These are phyloP conservation scores for Lactarius quietus DNA, from an alignment of 768 basidiomycete genomes.

Conservation along the genomic window DNA sequence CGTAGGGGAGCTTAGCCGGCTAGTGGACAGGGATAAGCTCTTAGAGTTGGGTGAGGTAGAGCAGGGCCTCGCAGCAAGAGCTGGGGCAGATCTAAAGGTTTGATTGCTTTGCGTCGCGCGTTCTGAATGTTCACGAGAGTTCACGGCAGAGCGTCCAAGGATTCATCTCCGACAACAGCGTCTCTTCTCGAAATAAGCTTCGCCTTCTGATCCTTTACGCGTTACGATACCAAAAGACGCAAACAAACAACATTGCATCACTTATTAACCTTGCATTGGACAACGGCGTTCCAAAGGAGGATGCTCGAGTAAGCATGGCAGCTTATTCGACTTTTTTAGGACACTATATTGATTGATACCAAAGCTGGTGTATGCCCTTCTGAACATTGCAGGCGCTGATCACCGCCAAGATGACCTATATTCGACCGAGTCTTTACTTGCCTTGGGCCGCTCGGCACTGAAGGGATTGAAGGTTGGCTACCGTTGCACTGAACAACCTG, in stretches of 20 bases:
- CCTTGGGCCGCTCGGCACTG: conserved; percentile 89
- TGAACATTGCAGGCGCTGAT: conserved; percentile 92
- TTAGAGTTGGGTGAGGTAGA: conserved; percentile 93
- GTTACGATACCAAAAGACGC: conserved; percentile 88
- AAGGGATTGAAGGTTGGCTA: conserved; percentile 84
- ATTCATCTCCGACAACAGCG: conserved; percentile 59
- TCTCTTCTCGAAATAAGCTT: conserved; percentile 81
- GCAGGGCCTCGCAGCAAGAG: conserved; percentile 90
- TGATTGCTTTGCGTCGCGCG: conserved; percentile 22
- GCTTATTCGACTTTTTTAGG: neutral
- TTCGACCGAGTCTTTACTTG: conserved; percentile 90
- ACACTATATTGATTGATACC: conserved; percentile 4
- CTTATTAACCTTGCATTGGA: conserved; percentile 70
- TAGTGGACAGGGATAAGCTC: conserved; percentile 82
- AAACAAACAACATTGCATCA: conserved; percentile 75
- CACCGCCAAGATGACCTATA: conserved; percentile 98
- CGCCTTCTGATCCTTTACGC: conserved; percentile 90
- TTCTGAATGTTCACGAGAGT: conserved; percentile 1
- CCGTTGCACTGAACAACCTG: neutral
- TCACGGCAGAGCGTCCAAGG: conserved; percentile 73
- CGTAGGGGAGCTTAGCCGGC: conserved; percentile 90
- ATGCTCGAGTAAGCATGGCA: conserved; percentile 55
- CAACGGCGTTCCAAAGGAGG: conserved; percentile 73
- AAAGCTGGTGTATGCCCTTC: conserved; percentile 87
- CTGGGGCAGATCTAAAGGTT: conserved; percentile 86